Evolutionary conservation across 1,284 basidiomycete species (phyloP), one percentile per base, ranked within the genome.

Genomic region (Ustilago nuda): DNA sequence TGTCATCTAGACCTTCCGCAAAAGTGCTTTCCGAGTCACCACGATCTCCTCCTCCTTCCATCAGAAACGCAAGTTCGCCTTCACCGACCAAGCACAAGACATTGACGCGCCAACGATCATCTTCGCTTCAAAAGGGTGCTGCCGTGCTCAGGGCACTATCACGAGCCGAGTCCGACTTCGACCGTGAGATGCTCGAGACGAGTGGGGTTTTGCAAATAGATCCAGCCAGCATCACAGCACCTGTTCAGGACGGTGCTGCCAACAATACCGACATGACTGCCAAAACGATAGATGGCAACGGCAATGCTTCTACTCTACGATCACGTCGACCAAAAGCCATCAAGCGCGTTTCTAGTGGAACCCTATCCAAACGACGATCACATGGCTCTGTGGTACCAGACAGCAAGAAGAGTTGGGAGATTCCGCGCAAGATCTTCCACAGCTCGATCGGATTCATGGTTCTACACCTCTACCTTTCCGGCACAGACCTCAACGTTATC

Each of bases 381-480:
- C 36, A 59, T n/a, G 56, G 70, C 3, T 56, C 27, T 17, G 59
- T 71, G 6, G 56, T 41, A 17, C 63, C 62, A 1, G 58, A 54
- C 6, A 45, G 37, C 56, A 74, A 56, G 9, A 66, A 80, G 59
- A 79, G 79, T 61, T 85, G 83, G 83, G 95, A 98, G 88, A 92
- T 98, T 60, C 95, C 96, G 2, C 89, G 95, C 79, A 98, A 98
- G 87, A 87, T 91, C 15, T 87, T 98, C 53, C 95, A 98, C 87
- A 92, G 92, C 13, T 94, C 92, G 17, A 97, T 97, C 72, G 94
- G 95, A 7, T 93, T 97, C 86, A 85, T 96, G 53, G 94, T 93
- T 1, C 87, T 95, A 54, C 91, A 91, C 78, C 90, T 97, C 54
- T 95, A 66, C 87, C 62, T 86, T 13, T 81, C 86, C 43, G 87